These are phyloP conservation scores for Boletus tylopilopsis DNA, from an alignment of 768 basidiomycete species.

Conservation along the genomic window DNA sequence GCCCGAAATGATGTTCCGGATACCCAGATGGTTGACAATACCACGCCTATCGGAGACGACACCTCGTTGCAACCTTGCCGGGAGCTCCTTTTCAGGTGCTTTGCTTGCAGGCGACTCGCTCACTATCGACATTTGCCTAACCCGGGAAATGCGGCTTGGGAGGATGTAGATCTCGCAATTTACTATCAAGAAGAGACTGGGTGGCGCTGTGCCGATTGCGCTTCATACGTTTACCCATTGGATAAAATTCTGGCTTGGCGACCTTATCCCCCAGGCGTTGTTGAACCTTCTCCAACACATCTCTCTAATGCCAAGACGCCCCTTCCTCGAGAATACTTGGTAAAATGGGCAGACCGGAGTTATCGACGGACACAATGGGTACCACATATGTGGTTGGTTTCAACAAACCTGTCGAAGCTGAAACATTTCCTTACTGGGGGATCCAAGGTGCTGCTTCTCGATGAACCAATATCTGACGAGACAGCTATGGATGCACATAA, in stretches of 20 bases:
- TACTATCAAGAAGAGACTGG: conserved; percentile 52
- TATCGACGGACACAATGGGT: conserved; percentile 86
- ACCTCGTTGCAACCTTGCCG: conserved; percentile 17
- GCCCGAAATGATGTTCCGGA: conserved; percentile 18
- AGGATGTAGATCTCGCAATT: conserved; percentile 45
- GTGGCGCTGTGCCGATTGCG: conserved; percentile 80
- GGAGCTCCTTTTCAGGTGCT: conserved; percentile 75
- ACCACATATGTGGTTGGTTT: conserved; percentile 85
- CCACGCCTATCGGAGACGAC: conserved; percentile 6
- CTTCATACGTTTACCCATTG: conserved; percentile 61
- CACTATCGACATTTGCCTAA: conserved; percentile 74
- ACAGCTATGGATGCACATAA: conserved; percentile 27
- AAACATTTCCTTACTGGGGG: conserved; percentile 75
- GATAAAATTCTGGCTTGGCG: conserved; percentile 94
- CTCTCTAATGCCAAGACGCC: conserved; percentile 49
- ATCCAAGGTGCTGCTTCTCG: conserved; percentile 62
- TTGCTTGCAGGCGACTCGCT: conserved; percentile 75
- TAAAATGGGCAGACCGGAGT: conserved; percentile 83
- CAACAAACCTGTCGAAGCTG: conserved; percentile 61
- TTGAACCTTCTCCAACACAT: conserved; percentile 46
- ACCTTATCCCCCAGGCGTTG: conserved; percentile 64
- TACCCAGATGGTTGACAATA: conserved; percentile 35
- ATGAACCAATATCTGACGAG: conserved; percentile 36
- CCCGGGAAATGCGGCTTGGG: conserved; percentile 37
- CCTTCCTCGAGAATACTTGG: conserved; percentile 87